Evolutionary conservation across 2,329 filamentous ascomycete species (phyloP), one percentile per base, ranked within the genome.

Genomic region (Cercospora beticola): DNA sequence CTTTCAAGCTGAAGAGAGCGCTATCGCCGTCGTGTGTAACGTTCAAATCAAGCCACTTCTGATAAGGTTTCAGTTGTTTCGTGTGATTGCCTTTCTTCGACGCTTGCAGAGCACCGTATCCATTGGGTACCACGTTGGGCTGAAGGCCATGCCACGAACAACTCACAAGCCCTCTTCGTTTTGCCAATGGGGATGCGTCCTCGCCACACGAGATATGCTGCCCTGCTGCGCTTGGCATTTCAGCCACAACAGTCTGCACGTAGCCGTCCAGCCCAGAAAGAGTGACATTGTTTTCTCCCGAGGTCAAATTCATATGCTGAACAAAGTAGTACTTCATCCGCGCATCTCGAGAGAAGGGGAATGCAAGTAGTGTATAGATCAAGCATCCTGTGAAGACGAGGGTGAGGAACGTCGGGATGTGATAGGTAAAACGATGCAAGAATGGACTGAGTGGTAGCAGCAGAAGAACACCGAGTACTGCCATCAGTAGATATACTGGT

Each of bases 261-360:
- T 89, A 96, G 4, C 87, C 83, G 71, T 88, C 84, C 2, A 93
- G 78, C 0, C 93, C 93, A 0, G 84, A 86, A 8, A 97, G 82
- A 36, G 87, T 88, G 49, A 94, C 91, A 2, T 82, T 83, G 72
- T 93, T 92, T 14, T 85, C 82, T n/a, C 89, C 89, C 4, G 85
- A 87, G 72, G 84, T 91, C 9, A 97, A 86, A 72, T 97, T 87
- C 59, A 97, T 83, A 9, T 87, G 87, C 78, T 99, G 94, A 61
- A 92, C 83, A 79, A 98, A 97, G 79, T 89, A 96, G 59, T 94
- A 85, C 80, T 98, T 98, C 79, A 97, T 88, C 43, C 92, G 87
- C 77, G 89, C 91, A 68, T 88, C 86, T 23, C 87, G 82, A 0
- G 92, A 95, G 80, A 98, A 98, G 0, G 95, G 95, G 79, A 97